These are phyloP conservation scores for Gelatoporia subvermispora DNA, from an alignment of 768 basidiomycete genomes.

Conservation along the genomic window DNA sequence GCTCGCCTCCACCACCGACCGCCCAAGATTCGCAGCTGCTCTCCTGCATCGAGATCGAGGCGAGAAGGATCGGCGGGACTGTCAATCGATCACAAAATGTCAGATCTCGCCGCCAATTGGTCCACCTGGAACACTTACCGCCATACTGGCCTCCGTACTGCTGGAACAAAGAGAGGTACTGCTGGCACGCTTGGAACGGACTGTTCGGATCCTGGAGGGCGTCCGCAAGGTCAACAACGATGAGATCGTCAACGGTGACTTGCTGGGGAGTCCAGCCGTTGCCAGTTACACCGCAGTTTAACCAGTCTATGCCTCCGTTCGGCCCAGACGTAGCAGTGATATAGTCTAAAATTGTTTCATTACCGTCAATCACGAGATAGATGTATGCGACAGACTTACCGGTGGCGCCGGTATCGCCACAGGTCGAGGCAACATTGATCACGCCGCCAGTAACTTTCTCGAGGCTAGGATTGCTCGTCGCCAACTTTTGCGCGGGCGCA, in stretches of 20 bases:
- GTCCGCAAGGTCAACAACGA: conserved; percentile 38
- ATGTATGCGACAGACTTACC: conserved; percentile 3
- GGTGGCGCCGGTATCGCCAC: conserved; percentile 5
- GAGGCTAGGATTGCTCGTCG: too few relatives aligned
- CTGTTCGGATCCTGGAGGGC: conserved; percentile 45
- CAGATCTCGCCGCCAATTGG: not conserved
- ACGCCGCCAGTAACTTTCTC: not conserved
- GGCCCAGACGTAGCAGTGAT: conserved; percentile 51
- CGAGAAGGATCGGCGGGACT: conserved; percentile 75
- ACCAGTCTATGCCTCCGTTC: conserved; percentile 68
- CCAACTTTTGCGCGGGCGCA: too few relatives aligned
- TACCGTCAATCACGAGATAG: too few relatives aligned
- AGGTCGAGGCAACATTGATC: conserved; percentile 2
- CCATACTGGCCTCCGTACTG: conserved; percentile 45
- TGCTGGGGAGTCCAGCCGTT: conserved; percentile 71
- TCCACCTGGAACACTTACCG: conserved; percentile 24
- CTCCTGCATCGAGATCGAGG: conserved; percentile 89
- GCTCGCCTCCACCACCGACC: conserved; percentile 74
- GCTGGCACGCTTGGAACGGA: conserved; percentile 57
- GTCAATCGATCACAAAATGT: conserved; percentile 1
- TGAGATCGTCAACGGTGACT: conserved; percentile 48
- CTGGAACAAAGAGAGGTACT: conserved; percentile 51
- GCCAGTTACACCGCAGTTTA: conserved; percentile 69
- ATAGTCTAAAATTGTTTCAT: too few relatives aligned
- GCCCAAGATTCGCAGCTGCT: conserved; percentile 62